Evolutionary conservation across 352 stramenopile genomes (phyloP), one percentile per base, ranked within the genome.

Genomic region (Phytopythium vexans): DNA sequence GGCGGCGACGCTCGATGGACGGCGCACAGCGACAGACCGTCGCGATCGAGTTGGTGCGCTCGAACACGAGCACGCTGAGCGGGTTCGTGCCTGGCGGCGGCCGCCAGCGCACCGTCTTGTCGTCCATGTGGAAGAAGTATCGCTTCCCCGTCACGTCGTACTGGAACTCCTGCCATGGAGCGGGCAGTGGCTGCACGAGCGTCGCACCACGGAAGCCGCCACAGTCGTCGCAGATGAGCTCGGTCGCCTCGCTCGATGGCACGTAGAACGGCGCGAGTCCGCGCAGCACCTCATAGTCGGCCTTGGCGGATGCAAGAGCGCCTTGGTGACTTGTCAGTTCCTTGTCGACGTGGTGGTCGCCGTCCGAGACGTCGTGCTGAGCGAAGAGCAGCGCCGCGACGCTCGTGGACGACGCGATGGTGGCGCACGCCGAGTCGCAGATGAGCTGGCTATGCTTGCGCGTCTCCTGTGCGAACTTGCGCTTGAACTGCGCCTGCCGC

Each of bases 11-110:
- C 31, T 86, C 71, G 21, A 65, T 64, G 32, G 78, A 86, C 36
- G 73, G 78, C 10, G 82, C 86, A 41, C 75, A 89, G 48, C 55
- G 71, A 15, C 75, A 89, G 6, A 89, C 60, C n/a, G 61, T 82
- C 21, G 58, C 68, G 7, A 85, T 61, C 6, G 78, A 83, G 47
- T 82, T 84, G 1, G 75, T 87, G 38, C 64, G 64, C 41, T 82
- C 65, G 52, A 87, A 89, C 1, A 87, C 78, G 21, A 77, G 44
- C 12, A 62, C 35, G 35, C 68, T 80, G 12, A 84, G 71, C 6
- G 56, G 42, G 35, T 69, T 55, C 8, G 73, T 66, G 32, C 55
- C 61, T 6, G 58, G 56, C 8, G 75, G 78, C 5, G 71, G 75
- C 0, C 56, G 48, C 73, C 73, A 89, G 16, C 68, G 54, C 36